These are phyloP conservation scores for Porodaedalea pini DNA, from an alignment of 1,284 basidiomycete genomes.

Conservation along the genomic window DNA sequence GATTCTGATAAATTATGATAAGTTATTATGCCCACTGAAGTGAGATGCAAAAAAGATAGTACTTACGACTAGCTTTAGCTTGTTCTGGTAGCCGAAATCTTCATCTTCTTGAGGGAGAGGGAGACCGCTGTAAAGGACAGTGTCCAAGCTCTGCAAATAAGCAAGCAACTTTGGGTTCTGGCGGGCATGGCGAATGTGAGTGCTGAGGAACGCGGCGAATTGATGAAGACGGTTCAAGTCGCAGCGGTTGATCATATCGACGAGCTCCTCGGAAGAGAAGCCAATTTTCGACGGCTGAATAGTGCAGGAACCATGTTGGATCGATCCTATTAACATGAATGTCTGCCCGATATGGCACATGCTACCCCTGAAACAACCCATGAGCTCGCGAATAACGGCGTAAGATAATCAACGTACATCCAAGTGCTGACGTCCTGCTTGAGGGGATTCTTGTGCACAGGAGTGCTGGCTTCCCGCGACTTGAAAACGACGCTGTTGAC, in stretches of 20 bases:
- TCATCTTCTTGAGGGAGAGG: conserved; percentile 61
- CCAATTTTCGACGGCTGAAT: conserved; percentile 61
- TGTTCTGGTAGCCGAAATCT: conserved; percentile 55
- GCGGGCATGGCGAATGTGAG: conserved; percentile 58
- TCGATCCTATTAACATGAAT: conserved; percentile 63
- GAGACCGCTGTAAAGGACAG: conserved; percentile 60
- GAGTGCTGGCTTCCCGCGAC: conserved; percentile 47
- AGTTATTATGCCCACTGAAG: background rate
- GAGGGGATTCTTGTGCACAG: conserved; percentile 36
- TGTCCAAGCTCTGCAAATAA: conserved; percentile 51
- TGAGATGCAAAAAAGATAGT: conserved; percentile 19
- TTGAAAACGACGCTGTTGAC: conserved; percentile 53
- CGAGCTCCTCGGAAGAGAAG: conserved; percentile 65
- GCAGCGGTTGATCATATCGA: conserved; percentile 65
- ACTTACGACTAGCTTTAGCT: conserved; percentile 53
- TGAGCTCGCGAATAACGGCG: conserved; percentile 28
- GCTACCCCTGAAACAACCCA: conserved; percentile 48
- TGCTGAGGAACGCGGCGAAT: conserved; percentile 62
- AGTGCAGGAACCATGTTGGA: conserved; percentile 68
- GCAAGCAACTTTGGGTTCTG: conserved; percentile 57
- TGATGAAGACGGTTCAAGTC: conserved; percentile 67
- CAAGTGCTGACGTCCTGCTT: conserved; percentile 64
- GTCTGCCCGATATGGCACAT: conserved; percentile 68
- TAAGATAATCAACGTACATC: conserved; percentile 46
- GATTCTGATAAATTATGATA: conserved; percentile 41